Evolutionary conservation across 345 rosid genomes (phyloP).

Genomic region (Populus pruinosa): DNA sequence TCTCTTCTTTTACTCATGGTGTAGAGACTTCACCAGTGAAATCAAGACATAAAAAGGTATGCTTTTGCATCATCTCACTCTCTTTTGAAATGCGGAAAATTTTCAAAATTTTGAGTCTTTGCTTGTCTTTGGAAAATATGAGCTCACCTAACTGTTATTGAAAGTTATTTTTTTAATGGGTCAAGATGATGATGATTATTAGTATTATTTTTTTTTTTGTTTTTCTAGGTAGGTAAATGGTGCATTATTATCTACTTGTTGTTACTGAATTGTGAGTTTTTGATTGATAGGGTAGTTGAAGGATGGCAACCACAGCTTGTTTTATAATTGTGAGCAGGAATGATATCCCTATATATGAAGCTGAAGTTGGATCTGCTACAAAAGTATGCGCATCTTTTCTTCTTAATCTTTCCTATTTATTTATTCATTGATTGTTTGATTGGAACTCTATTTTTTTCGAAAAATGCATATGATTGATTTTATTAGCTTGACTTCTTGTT

Average conservation of each 20-base stretch:
- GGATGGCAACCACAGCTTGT: constrained; percentile 85
- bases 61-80: not conserved
- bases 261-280: not conserved
- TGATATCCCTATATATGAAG: constrained; percentile 94
- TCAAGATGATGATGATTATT: not conserved
- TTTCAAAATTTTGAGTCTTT: not conserved
- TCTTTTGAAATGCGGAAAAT: not conserved
- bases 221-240: not conserved
- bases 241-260: not conserved
- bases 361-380: constrained; percentile 88
- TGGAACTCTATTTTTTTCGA: not conserved
- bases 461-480: not conserved
- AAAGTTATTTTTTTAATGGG: not conserved
- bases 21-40: not conserved
- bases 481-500: not conserved
- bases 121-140: not conserved
- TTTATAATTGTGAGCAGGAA: constrained; percentile 85
- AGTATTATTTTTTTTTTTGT: not conserved
- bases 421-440: not conserved
- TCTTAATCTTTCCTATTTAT: not conserved
- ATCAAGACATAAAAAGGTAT: not conserved
- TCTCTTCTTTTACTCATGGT: not conserved
- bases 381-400: constrained; percentile 43
- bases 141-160: not conserved
- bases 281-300: not conserved